These are phyloP conservation scores for Basipetospora chlamydospora DNA, from an alignment of 2,329 filamentous ascomycete species.

Conservation along the genomic window DNA sequence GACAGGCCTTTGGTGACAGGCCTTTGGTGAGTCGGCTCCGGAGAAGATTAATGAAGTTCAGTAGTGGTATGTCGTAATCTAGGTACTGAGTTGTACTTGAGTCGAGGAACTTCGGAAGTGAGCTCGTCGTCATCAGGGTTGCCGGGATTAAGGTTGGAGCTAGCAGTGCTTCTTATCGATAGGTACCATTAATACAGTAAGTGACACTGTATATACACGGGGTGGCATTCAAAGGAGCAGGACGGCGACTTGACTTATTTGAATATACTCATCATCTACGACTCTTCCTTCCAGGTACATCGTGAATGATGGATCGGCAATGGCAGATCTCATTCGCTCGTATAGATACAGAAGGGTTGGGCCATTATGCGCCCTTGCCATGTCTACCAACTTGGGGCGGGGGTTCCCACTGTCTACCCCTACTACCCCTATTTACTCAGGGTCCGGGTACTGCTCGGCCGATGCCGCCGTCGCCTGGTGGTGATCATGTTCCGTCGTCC, in stretches of 20 bases:
- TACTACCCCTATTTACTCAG: conserved; percentile 6
- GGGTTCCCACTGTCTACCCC: neutral
- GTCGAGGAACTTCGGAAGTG: neutral
- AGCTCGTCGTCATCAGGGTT: neutral
- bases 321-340: too few species aligned
- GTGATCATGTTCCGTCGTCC: neutral
- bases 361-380: too few species aligned
- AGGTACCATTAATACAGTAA: too few species aligned
- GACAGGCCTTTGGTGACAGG: too few species aligned
- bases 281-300: too few species aligned
- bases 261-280: too few species aligned
- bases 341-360: too few species aligned
- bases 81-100: neutral
- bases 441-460: conserved; percentile 6
- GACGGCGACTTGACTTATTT: too few species aligned
- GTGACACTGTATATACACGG: too few species aligned
- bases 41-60: too few species aligned
- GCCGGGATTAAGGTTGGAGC: conserved; percentile 5
- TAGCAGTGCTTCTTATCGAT: conserved; percentile 5
- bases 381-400: neutral
- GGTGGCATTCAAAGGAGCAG: neutral
- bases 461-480: neutral
- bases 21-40: too few species aligned
- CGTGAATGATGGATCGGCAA: too few species aligned
- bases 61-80: neutral